A percentile compares a stretch with the other conserved stretches of the same genome.
Conservation (phyloP, 176 grass and related monocot genomes). For the Aechmea fasciata region DNA sequence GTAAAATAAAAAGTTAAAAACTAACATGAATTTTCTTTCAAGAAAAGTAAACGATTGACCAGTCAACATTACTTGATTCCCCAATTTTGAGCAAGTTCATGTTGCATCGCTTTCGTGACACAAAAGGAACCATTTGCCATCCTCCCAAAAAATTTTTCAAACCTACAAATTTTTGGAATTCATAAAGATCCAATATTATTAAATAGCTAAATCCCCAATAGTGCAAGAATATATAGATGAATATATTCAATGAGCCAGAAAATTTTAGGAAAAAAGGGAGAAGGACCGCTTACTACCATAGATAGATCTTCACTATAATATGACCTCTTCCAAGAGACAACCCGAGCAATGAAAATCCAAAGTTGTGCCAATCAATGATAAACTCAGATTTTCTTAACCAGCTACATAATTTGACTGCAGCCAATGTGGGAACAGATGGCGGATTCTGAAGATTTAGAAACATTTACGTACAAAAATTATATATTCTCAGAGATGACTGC, state of each 20-base stretch:
- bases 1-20: not conserved
- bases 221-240: not conserved
- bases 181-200: not conserved
- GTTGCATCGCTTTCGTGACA: conserved; percentile 94
- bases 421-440: conserved; percentile 89
- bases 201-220: not conserved
- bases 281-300: conserved; percentile 41
- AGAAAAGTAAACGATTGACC: conserved; percentile 6
- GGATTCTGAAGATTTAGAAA: conserved; percentile 61
- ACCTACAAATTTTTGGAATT: conserved; percentile 39
- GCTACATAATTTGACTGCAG: conserved; percentile 83
- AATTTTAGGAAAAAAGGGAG: not conserved
- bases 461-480: conserved; percentile 10
- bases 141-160: conserved; percentile 76
- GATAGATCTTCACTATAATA: conserved; percentile 84
- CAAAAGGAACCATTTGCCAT: conserved; percentile 83
- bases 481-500: not conserved
- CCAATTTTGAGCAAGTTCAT: conserved; percentile 98
- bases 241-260: not conserved
- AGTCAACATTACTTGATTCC: conserved; percentile 63
- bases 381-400: conserved; percentile 77
- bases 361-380: conserved; percentile 97
- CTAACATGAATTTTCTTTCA: not conserved
- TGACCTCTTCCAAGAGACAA: conserved; percentile 79
- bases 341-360: conserved; percentile 87